Evolutionary conservation across 2,329 filamentous ascomycete species (phyloP).

Genomic region (Aciculosporium take): DNA sequence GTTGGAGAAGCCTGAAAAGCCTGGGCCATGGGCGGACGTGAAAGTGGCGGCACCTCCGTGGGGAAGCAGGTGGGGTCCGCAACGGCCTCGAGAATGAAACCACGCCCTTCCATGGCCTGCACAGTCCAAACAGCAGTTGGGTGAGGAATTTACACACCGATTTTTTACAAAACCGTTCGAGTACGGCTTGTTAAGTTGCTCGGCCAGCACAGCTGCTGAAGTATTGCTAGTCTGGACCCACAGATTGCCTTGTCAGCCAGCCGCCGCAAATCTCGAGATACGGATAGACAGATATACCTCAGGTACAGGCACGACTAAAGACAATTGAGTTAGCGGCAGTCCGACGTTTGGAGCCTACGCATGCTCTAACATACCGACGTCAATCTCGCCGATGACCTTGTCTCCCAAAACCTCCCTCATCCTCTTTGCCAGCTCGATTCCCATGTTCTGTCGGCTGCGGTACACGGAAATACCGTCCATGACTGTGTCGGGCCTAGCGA

Average conservation of each 20-base stretch:
- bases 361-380: constrained; percentile 29
- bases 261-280: neutral
- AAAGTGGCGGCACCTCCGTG: no score
- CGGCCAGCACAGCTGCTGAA: constrained; percentile 63
- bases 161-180: constrained; percentile 81
- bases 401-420: constrained; percentile 54
- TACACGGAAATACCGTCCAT: constrained; percentile 86
- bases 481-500: constrained; percentile 64
- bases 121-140: constrained; percentile 41
- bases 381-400: constrained; percentile 59
- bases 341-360: constrained; percentile 6
- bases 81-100: neutral
- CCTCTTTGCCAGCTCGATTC: constrained; percentile 60
- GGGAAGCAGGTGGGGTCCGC: no score
- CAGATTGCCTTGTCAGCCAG: neutral
- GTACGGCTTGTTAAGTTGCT: constrained; percentile 60
- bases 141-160: constrained; percentile 54
- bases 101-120: neutral
- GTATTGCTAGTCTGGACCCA: constrained; percentile 52
- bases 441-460: constrained; percentile 75
- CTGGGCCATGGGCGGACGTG: neutral
- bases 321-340: neutral
- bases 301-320: constrained; percentile 55
- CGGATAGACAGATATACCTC: constrained; percentile 16
- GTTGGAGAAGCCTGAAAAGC: neutral